Conservation (phyloP, 139 green algal genomes). For the Chlamydomonas sp. region DNA sequence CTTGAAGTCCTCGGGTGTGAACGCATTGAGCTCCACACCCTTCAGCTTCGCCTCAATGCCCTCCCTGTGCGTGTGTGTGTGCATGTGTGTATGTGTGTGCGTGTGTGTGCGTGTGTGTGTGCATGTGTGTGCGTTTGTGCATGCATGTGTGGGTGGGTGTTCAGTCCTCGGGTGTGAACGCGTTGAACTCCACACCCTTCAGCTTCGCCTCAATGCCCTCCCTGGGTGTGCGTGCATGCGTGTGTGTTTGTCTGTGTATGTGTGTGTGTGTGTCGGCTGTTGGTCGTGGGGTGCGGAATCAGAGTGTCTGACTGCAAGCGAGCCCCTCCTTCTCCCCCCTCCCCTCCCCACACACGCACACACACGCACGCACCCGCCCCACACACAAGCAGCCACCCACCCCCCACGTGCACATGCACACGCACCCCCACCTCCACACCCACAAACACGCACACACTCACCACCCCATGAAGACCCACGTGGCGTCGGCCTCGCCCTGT, state of each 20-base stretch:
- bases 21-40: constrained; percentile 60
- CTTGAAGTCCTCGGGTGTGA: constrained; percentile 58
- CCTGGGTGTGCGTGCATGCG: constrained; percentile 13
- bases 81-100: constrained; percentile 9
- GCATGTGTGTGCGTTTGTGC: constrained; percentile 12
- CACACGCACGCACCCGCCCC: too few relatives aligned
- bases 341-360: too few relatives aligned
- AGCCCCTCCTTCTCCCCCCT: too few relatives aligned
- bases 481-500: constrained; percentile 67
- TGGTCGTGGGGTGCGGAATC: constrained; percentile 14
- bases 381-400: too few relatives aligned
- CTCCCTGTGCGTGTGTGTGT: constrained; percentile 42
- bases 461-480: constrained; percentile 78
- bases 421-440: too few relatives aligned
- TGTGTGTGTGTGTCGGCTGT: background rate
- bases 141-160: constrained; percentile 67
- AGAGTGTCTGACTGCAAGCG: too few relatives aligned
- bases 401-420: too few relatives aligned
- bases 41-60: constrained; percentile 62
- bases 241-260: constrained; percentile 9
- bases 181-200: constrained; percentile 55
- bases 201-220: constrained; percentile 71
- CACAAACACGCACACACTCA: too few relatives aligned
- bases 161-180: constrained; percentile 62
- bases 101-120: constrained; percentile 1